These are phyloP conservation scores for Apiospora rasikravindrae DNA, from an alignment of 2,329 filamentous ascomycete genomes.

Conservation along the genomic window DNA sequence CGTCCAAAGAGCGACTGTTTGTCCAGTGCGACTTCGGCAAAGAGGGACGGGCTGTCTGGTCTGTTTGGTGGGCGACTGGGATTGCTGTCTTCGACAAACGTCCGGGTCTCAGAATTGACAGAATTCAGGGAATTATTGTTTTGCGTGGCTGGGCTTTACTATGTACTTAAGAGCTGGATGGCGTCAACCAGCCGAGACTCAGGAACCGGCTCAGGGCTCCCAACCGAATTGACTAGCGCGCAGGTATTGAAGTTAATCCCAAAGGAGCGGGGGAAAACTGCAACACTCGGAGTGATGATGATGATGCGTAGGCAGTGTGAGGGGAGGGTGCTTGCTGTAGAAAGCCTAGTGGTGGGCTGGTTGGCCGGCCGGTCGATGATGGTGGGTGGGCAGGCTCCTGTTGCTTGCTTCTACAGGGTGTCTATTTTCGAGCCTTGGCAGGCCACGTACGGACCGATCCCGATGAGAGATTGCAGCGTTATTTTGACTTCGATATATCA, in stretches of 20 bases:
- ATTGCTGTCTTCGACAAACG: conserved; percentile 11
- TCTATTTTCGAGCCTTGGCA: conserved; percentile 9
- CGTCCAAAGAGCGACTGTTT: neutral
- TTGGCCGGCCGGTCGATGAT: neutral
- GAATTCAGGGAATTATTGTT: conserved; percentile 32
- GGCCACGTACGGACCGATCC: conserved; percentile 6
- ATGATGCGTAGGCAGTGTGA: neutral
- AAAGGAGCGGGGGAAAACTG: neutral
- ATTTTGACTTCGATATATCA: conserved; percentile 16
- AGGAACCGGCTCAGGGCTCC: conserved; percentile 1
- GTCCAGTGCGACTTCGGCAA: neutral
- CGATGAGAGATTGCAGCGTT: neutral
- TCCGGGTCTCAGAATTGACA: conserved; percentile 31
- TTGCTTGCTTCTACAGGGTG: neutral
- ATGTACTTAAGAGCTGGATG: conserved; percentile 10
- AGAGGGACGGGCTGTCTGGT: conserved; percentile 22
- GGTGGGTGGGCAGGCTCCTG: neutral
- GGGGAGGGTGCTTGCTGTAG: neutral
- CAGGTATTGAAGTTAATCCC: conserved; percentile 12
- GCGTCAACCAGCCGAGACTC: neutral
- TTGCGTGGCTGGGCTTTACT: conserved; percentile 33
- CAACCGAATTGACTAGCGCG: neutral
- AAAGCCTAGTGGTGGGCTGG: neutral
- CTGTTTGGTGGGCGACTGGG: conserved; percentile 21
- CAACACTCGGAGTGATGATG: neutral